Percentiles rank a stretch among this genome's conserved stretches.
Conservation (phyloP, 192 early-diverging fungal species). For the Coemansia guatemalensis region DNA sequence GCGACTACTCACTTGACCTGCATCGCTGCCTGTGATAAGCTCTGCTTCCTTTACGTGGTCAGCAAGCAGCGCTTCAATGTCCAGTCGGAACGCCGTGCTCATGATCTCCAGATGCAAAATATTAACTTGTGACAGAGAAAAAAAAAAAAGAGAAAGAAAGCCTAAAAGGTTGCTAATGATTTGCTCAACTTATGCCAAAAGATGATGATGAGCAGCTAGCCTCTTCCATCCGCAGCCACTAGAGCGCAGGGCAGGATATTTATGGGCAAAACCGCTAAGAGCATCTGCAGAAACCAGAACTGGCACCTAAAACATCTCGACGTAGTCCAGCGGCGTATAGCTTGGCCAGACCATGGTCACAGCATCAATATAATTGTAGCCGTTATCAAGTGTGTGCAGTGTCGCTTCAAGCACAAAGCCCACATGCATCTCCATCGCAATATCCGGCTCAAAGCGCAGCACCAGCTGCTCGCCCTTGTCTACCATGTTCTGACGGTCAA, state of each 20-base stretch:
- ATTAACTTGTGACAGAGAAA: background rate
- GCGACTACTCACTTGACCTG: constrained; percentile 10
- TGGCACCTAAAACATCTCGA: constrained; percentile 1
- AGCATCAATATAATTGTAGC: constrained; percentile 35
- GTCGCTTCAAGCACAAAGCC: constrained; percentile 47
- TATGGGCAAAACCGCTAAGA: too few species aligned
- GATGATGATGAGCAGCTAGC: too few species aligned
- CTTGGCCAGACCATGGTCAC: constrained; percentile 54
- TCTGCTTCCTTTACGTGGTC: constrained; percentile 43
- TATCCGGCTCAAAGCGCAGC: constrained; percentile 25
- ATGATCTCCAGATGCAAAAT: background rate
- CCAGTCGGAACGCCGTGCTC: background rate
- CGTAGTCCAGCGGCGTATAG: constrained; percentile 46
- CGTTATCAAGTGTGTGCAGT: constrained; percentile 37
- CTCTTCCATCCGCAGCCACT: too few species aligned
- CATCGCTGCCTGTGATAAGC: constrained; percentile 9
- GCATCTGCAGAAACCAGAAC: too few species aligned
- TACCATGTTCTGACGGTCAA: constrained; percentile 19
- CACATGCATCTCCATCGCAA: constrained; percentile 13
- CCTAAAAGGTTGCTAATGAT: too few species aligned
- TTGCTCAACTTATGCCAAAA: too few species aligned
- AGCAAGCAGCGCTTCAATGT: constrained; percentile 35
- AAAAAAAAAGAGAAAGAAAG: constrained; percentile 3
- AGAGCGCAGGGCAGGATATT: too few species aligned
- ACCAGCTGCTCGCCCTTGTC: constrained; percentile 19